These are phyloP conservation scores for Calonectria leucothoes DNA, from an alignment of 2,329 filamentous ascomycete genomes.

Conservation along the genomic window DNA sequence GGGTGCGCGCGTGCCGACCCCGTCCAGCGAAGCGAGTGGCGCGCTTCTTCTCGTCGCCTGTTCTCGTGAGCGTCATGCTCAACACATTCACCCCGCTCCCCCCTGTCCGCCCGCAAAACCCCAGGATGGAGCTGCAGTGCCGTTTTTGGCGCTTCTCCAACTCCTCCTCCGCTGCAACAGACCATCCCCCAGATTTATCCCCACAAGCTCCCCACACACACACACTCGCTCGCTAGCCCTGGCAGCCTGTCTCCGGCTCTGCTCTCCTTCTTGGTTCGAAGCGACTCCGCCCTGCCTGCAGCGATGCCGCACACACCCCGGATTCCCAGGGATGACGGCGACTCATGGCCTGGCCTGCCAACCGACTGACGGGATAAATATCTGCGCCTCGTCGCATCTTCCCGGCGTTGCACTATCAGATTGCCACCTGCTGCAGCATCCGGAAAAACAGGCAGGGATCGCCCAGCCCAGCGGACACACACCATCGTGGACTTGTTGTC, in stretches of 20 bases:
- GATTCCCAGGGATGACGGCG: slow-evolving; percentile 26
- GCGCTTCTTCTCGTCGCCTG: slow-evolving; percentile 19
- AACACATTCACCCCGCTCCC: not conserved
- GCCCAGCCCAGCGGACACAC: too few relatives aligned
- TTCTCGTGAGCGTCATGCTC: slow-evolving; percentile 19
- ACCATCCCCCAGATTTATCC: slow-evolving; percentile 38
- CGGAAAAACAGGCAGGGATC: slow-evolving; percentile 21
- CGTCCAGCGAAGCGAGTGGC: slow-evolving; percentile 26
- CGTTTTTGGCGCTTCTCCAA: slow-evolving; percentile 23
- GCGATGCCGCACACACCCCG: slow-evolving; percentile 24
- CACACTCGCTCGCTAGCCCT: not conserved
- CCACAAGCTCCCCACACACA: slow-evolving; percentile 27
- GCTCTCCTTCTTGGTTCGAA: not conserved
- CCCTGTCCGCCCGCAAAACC: not conserved
- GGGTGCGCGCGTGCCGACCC: too few relatives aligned
- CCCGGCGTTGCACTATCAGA: slow-evolving; percentile 13
- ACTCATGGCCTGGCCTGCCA: slow-evolving; percentile 20
- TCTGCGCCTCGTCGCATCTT: slow-evolving; percentile 22
- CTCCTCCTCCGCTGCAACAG: slow-evolving; percentile 23
- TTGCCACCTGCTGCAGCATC: slow-evolving; percentile 6
- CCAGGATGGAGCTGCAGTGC: not conserved
- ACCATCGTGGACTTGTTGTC: too few relatives aligned
- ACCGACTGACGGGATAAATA: slow-evolving; percentile 35
- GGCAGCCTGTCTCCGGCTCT: not conserved
- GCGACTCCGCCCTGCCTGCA: not conserved